Conservation (phyloP, 1,139 yeast species). For the Wickerhamiella pararugosa region DNA sequence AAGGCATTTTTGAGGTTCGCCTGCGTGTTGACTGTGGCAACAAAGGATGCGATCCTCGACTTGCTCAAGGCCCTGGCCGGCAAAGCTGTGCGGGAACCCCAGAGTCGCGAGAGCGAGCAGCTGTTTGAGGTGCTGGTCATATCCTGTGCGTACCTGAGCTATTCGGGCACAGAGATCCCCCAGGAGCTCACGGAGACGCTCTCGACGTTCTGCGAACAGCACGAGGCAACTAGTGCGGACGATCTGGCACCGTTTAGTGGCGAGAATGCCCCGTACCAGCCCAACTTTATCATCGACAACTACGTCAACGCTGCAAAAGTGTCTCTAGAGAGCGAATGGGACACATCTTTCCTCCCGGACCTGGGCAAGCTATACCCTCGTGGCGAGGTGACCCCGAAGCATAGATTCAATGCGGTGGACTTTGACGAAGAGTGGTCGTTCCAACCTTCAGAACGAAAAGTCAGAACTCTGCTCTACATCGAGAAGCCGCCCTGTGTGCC, state of each 20-base stretch:
- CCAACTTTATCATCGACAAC: slow-evolving; percentile 23
- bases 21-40: slow-evolving; percentile 46
- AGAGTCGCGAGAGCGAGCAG: slow-evolving; percentile 9
- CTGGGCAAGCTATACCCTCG: slow-evolving; percentile 14
- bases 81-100: slow-evolving; percentile 43
- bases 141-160: slow-evolving; percentile 3
- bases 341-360: slow-evolving; percentile 13
- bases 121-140: background rate
- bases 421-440: background rate
- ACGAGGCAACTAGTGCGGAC: slow-evolving; percentile 9
- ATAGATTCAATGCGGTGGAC: slow-evolving; percentile 28
- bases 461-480: slow-evolving; percentile 36
- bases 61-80: slow-evolving; percentile 42
- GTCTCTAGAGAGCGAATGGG: slow-evolving; percentile 24
- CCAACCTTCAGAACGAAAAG: background rate
- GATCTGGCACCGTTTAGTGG: slow-evolving; percentile 30
- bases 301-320: slow-evolving; percentile 40
- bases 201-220: background rate
- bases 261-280: slow-evolving; percentile 37
- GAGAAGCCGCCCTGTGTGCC: slow-evolving; percentile 61
- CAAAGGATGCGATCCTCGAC: slow-evolving; percentile 34
- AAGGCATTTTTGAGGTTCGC: slow-evolving; percentile 61
- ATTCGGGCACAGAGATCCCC: background rate
- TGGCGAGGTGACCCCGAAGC: slow-evolving; percentile 17
- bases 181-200: slow-evolving; percentile 3